phyloP scores from a whole-genome alignment of 2,329 filamentous ascomycete species.

The Pyrenochaeta sp. region DNA sequence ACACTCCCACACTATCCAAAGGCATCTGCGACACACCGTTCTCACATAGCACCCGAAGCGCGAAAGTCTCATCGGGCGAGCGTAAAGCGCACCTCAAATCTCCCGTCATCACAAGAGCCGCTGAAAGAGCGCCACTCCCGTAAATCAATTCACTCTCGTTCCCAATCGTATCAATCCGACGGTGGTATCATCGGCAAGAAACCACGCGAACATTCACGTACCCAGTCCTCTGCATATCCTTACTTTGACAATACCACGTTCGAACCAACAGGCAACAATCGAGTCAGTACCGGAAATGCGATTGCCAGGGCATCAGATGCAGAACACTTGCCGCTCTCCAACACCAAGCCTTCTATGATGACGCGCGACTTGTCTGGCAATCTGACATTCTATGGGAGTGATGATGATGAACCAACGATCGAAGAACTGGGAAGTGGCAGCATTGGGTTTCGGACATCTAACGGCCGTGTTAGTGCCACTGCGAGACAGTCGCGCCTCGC shows the following conservation, averaged over 20 bases:
- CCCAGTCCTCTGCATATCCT: constrained; percentile 41
- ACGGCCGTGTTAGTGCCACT: constrained; percentile 11
- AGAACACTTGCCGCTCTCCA: background rate
- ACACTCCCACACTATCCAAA: constrained; percentile 29
- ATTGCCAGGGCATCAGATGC: constrained; percentile 7
- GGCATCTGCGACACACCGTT: constrained; percentile 13
- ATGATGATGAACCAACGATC: constrained; percentile 27
- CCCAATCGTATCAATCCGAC: constrained; percentile 28
- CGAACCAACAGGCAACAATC: constrained; percentile 5
- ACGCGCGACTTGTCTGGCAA: constrained; percentile 30
- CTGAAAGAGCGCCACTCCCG: constrained; percentile 34
- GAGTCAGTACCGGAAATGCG: constrained; percentile 11
- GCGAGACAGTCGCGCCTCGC: constrained; percentile 14
- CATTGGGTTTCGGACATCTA: constrained; percentile 23
- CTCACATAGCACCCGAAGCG: constrained; percentile 8
- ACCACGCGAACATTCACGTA: constrained; percentile 27
- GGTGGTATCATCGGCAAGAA: constrained; percentile 17
- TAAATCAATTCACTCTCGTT: constrained; percentile 31
- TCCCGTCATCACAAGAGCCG: constrained; percentile 16
- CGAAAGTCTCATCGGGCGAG: constrained; percentile 12
- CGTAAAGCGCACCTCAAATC: constrained; percentile 4
- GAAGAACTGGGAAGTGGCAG: constrained; percentile 25
- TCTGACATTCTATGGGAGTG: constrained; percentile 26
- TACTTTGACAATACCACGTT: constrained; percentile 29
- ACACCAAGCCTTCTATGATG: constrained; percentile 10